A percentile compares a stretch with the other conserved stretches of the same genome.
These are phyloP conservation scores for Prunus kanzakura DNA, from an alignment of 306 rosid species.

Conservation along the genomic window DNA sequence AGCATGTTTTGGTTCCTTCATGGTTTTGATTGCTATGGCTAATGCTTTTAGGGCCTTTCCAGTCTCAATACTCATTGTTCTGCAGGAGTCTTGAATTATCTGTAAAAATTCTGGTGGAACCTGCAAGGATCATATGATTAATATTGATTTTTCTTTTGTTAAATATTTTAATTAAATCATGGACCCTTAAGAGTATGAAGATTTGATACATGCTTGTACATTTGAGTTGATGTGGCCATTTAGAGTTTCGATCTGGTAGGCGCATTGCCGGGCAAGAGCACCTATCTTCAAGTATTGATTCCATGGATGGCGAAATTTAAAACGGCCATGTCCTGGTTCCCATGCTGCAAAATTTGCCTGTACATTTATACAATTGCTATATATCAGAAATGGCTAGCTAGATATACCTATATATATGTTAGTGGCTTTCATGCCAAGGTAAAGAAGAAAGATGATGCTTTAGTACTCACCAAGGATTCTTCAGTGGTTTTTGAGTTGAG, in stretches of 20 bases:
- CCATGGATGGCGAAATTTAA: constrained; percentile 82
- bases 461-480: constrained; percentile 55
- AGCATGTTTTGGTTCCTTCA: constrained; percentile 51
- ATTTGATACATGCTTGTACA: constrained; percentile 40
- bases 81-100: constrained; percentile 55
- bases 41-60: constrained; percentile 59
- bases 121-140: constrained; percentile 23
- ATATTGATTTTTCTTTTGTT: not conserved
- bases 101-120: constrained; percentile 40
- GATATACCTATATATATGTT: not conserved
- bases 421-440: constrained; percentile 4
- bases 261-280: constrained; percentile 63
- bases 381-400: not conserved
- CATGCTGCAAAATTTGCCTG: constrained; percentile 90
- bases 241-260: constrained; percentile 75
- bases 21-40: constrained; percentile 51
- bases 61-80: constrained; percentile 53
- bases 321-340: constrained; percentile 92
- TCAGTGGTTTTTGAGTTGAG: constrained; percentile 66
- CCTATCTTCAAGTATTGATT: constrained; percentile 78
- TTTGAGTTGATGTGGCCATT: constrained; percentile 42
- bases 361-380: not conserved
- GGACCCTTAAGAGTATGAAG: not conserved
- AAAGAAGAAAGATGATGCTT: not conserved
- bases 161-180: not conserved